Evolutionary conservation across 2,329 filamentous ascomycete species (phyloP).

Genomic region (Phialocephala sp.): DNA sequence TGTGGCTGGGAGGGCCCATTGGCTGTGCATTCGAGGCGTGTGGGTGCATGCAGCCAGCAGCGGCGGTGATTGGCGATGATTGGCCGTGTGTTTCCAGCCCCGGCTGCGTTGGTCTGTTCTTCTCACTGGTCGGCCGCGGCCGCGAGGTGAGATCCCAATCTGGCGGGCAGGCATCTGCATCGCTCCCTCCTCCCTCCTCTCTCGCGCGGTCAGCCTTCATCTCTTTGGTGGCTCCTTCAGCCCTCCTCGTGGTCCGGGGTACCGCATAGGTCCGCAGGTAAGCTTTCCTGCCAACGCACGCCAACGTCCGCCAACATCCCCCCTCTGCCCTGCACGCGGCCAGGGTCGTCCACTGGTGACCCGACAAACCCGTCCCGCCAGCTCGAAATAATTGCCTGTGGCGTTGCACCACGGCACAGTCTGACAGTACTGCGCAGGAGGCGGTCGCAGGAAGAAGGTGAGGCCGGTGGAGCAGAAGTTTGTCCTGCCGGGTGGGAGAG

Average conservation of each 20-base stretch:
- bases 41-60: not conserved
- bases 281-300: slow-evolving; percentile 1
- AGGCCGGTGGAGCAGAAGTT: not conserved
- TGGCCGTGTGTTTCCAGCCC: not conserved
- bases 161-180: not conserved
- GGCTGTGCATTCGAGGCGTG: not conserved
- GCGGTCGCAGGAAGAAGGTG: no score
- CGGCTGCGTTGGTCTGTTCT: no score
- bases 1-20: not conserved
- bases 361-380: not conserved
- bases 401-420: slow-evolving; percentile 6
- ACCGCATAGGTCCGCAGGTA: not conserved
- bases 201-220: not conserved
- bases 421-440: slow-evolving; percentile 1
- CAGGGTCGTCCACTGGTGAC: slow-evolving; percentile 1
- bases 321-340: not conserved
- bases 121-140: not conserved
- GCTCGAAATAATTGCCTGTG: not conserved
- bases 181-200: not conserved
- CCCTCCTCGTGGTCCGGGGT: not conserved
- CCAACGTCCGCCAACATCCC: not conserved
- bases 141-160: not conserved
- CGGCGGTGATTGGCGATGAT: not conserved
- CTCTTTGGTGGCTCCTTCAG: not conserved
- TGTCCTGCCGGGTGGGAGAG: not conserved